A percentile compares a stretch with the other conserved stretches of the same genome.
These are phyloP conservation scores for Diplodia scrobiculata DNA, from an alignment of 2,329 filamentous ascomycete genomes.

Conservation along the genomic window DNA sequence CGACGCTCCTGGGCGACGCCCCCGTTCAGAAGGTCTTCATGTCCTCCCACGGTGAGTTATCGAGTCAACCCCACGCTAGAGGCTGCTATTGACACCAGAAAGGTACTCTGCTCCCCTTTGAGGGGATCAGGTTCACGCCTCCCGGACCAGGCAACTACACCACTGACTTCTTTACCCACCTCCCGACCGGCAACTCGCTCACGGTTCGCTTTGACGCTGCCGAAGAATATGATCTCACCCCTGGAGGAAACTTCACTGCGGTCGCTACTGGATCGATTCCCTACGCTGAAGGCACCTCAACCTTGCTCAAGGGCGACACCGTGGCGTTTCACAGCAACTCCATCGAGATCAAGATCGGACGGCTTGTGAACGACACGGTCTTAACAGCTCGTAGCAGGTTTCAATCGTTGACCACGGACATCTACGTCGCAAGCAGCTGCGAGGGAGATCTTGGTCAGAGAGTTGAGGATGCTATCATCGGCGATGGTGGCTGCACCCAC, in stretches of 20 bases:
- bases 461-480: conserved; percentile 55
- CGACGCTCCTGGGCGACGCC: conserved; percentile 56
- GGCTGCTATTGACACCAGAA: conserved; percentile 10
- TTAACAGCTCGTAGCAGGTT: conserved; percentile 48
- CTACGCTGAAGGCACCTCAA: conserved; percentile 57
- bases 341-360: conserved; percentile 61
- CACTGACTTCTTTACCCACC: conserved; percentile 55
- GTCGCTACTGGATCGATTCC: conserved; percentile 60
- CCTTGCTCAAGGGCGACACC: conserved; percentile 55
- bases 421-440: conserved; percentile 57
- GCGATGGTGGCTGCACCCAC: conserved; percentile 49
- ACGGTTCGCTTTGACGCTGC: conserved; percentile 59
- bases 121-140: conserved; percentile 57
- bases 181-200: conserved; percentile 53
- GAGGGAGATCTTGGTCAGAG: conserved; percentile 51
- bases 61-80: not conserved
- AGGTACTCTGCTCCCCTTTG: conserved; percentile 53
- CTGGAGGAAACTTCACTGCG: conserved; percentile 59
- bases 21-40: conserved; percentile 58
- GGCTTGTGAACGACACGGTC: conserved; percentile 55
- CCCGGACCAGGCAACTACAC: conserved; percentile 47
- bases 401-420: conserved; percentile 51
- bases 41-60: conserved; percentile 50
- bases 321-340: conserved; percentile 62
- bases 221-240: conserved; percentile 56